Base-by-base conservation (phyloP, 1,139 yeast species). In the Nadsonia commutata region DNA sequence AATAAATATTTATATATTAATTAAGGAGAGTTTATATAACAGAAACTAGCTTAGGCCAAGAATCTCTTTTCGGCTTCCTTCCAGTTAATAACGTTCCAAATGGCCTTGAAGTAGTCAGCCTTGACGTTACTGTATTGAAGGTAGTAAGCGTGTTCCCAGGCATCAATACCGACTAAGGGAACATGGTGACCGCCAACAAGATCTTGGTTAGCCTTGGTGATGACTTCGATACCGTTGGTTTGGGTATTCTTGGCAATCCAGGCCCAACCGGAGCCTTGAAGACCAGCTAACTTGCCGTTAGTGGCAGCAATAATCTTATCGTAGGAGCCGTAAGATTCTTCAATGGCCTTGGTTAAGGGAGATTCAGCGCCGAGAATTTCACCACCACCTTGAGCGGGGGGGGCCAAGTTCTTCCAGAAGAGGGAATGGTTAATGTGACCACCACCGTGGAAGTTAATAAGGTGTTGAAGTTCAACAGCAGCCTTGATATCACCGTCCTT, bases 101-200 rank as follows among this genome's bases (percentile, higher is more conserved):
- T 83, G 49, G 94, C 94, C 68, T 85, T 80, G 76, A 88, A 88
- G 70, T 88, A 88, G 63, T 88, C 95, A 41, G 67, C 94, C 74
- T 88, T 88, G 62, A 80, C 90, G 68, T 88, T 88, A 68, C 84
- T 82, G 72, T 88, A 88, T 67, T 88, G 96, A 67, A 88, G 73
- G 74, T 88, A 88, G 72, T 86, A 88, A 45, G 97, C 96, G 61
- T 88, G 97, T 67, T 88, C 97, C 97, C 97, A 88, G 49, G 97
- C 96, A 60, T 88, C 97, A 62, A 88, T 84, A 44, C 95, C 97
- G 48, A 88, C 74, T 63, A 88, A 70, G 42, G 96, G 95, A 45
- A 77, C 72, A 60, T 75, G 72, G 23, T 74, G 69, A 37, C 85
- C 81, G 41, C 81, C 72, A 36, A 83, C 85, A 37, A 94, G 82